These are phyloP conservation scores for Sarcomyxa edulis DNA, from an alignment of 768 basidiomycete genomes.

Conservation along the genomic window DNA sequence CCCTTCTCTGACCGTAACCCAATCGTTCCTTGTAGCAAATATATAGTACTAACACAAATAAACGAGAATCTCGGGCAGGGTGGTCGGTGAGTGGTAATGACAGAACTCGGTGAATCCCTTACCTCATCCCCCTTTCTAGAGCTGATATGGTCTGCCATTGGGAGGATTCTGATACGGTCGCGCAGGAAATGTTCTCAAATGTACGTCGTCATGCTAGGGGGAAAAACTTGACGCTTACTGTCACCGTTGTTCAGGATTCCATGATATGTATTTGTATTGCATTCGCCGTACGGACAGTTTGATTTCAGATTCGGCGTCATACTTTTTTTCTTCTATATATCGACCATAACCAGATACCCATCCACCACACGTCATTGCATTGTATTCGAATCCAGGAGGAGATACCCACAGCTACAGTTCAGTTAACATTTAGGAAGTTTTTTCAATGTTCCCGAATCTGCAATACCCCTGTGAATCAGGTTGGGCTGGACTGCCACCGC, in stretches of 20 bases:
- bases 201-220: too few relatives aligned
- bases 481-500: too few relatives aligned
- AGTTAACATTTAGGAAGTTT: too few relatives aligned
- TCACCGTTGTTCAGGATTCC: constrained; percentile 50
- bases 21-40: constrained; percentile 53
- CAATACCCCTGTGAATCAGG: too few relatives aligned
- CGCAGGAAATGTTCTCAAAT: constrained; percentile 75
- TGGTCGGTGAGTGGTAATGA: constrained; percentile 53
- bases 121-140: constrained; percentile 28
- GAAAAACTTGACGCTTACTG: constrained; percentile 8
- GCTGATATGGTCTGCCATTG: constrained; percentile 83
- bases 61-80: constrained; percentile 84
- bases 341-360: too few relatives aligned
- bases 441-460: too few relatives aligned
- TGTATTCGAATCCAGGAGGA: too few relatives aligned
- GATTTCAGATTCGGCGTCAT: too few relatives aligned
- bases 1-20: constrained; percentile 7
- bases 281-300: constrained; percentile 25
- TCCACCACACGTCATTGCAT: too few relatives aligned
- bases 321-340: too few relatives aligned
- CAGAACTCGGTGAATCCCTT: constrained; percentile 9
- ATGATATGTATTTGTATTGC: constrained; percentile 48
- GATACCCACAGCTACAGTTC: too few relatives aligned
- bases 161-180: constrained; percentile 79
- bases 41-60: constrained; percentile 80